These are phyloP conservation scores for Lentinula edodes DNA, from an alignment of 768 basidiomycete species.

Conservation along the genomic window DNA sequence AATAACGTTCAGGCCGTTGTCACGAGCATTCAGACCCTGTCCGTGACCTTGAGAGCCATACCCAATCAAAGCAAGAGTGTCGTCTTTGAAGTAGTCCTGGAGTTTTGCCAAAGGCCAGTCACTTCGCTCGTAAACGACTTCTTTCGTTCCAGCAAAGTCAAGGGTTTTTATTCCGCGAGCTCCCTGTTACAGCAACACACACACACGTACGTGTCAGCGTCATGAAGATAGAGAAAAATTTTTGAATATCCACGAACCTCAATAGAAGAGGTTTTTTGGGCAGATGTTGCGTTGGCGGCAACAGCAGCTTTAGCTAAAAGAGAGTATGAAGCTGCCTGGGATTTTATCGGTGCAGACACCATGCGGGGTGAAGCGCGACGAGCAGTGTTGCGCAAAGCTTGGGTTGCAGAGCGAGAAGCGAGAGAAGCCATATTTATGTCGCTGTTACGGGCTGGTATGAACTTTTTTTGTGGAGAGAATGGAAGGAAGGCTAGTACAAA, in stretches of 20 bases:
- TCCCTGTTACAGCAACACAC: slow-evolving; percentile 26
- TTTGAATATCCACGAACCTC: slow-evolving; percentile 20
- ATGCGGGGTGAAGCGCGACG: slow-evolving; percentile 55
- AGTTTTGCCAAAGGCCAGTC: slow-evolving; percentile 99
- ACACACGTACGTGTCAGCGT: neutral
- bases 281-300: slow-evolving; percentile 24
- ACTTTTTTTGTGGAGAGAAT: neutral
- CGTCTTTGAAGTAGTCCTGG: slow-evolving; percentile 99
- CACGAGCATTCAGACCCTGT: slow-evolving; percentile 97
- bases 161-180: slow-evolving; percentile 89
- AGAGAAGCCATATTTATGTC: slow-evolving; percentile 55
- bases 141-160: slow-evolving; percentile 92
- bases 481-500: neutral
- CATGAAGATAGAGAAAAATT: neutral
- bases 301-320: slow-evolving; percentile 49
- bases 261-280: slow-evolving; percentile 21
- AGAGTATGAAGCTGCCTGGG: slow-evolving; percentile 62
- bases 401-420: slow-evolving; percentile 57
- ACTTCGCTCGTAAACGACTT: slow-evolving; percentile 89
- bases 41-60: slow-evolving; percentile 99
- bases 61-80: slow-evolving; percentile 97
- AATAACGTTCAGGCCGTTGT: slow-evolving; percentile 98
- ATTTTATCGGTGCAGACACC: slow-evolving; percentile 30
- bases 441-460: neutral
- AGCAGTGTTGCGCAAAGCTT: slow-evolving; percentile 57